Base-by-base conservation (phyloP, 257 asterid genomes). In the Ocimum tenuiflorum region DNA sequence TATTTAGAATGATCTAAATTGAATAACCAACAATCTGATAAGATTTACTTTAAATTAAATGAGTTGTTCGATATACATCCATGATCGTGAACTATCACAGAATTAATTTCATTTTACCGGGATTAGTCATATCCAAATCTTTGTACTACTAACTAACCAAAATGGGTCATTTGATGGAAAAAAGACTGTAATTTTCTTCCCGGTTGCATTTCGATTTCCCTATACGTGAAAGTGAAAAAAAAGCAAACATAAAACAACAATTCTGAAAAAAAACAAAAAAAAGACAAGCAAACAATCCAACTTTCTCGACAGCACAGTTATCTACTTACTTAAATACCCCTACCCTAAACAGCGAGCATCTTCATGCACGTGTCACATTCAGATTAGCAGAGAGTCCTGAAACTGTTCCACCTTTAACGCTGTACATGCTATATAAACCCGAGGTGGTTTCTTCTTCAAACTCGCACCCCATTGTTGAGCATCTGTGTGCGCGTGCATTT, bases 371-470 rank as follows among this genome's bases (percentile, higher is more conserved):
- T 77, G 95, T 46, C 77, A 11, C 0, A 1, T 2, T 8, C 6
- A 7, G 0, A 77, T 22, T 71, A 0, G 78, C 46, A 8, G 6
- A 8, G 14, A 6, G 35, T 4, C 27, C 3, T 6, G 7, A 9
- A 79, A 17, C 35, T 3, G 83, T 62, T 77, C 87, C 74, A 66
- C 7, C 4, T 36, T 73, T 67, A 74, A 70, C 67, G 19, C 57
- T 31, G 45, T 38, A 8, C 61, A 0, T 39, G 49, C 61, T 79
- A 84, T 80, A 80, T 68, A 84, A 80, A 60, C 65, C 68, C 24
- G 12, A 12, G 47, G 14, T 35, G 36, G 18, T 46, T 64, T n/a
- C 74, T 0, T 53, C 74, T 43, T 19, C 78, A 12, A 69, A 51
- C 62, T 73, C 73, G 9, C 76, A 51, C 18, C 23, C 11, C 70